Evolutionary conservation across 225 moss, liverwort and hornwort genomes (phyloP), one percentile per base, ranked within the genome.

Genomic region (Ulota crispa): DNA sequence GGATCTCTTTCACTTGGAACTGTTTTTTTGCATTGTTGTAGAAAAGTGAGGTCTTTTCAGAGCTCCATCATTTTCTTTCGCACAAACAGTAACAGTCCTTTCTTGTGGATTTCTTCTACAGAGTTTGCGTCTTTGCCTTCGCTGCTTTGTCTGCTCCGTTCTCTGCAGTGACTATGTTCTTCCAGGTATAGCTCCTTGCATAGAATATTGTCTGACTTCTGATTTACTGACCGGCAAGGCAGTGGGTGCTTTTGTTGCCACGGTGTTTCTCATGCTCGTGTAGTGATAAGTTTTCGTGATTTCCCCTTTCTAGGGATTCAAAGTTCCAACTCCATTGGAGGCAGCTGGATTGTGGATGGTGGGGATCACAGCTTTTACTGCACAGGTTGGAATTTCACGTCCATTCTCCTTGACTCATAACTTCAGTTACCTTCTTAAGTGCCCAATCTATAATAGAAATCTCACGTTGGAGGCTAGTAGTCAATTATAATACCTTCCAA

Each of bases 61-160:
- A 50, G 18, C 30, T 66, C 26, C 28, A 37, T 24, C 37, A 4
- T 55, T 76, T 76, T 60, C 60, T 52, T 62, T 68, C 21, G 13
- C 31, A 16, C 15, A 66, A 60, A 15, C 61, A 76, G 13, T 66
- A 61, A 55, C 8, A 63, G 43, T 78, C 42, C 47, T 64, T 63
- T 21, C n/a, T 81, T 80, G 32, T 83, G 19, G 28, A 7, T 26
- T 64, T 68, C 20, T 64, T 67, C 68, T 87, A n/a, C 88, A 94
- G 93, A 85, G 94, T 94, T 79, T 92, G 86, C 70, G 94, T 94
- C 60, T 93, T 94, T 68, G 91, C 89, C 54, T 94, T 94, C 54
- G 94, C 94, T 72, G 93, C 92, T 24, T 83, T 92, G 67, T 93
- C 94, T 73, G 81, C 87, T 81, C 94, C 93, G 50, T 86, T 90